These are phyloP conservation scores for Aspergillus sp. DNA, from an alignment of 2,329 filamentous ascomycete species.

Conservation along the genomic window DNA sequence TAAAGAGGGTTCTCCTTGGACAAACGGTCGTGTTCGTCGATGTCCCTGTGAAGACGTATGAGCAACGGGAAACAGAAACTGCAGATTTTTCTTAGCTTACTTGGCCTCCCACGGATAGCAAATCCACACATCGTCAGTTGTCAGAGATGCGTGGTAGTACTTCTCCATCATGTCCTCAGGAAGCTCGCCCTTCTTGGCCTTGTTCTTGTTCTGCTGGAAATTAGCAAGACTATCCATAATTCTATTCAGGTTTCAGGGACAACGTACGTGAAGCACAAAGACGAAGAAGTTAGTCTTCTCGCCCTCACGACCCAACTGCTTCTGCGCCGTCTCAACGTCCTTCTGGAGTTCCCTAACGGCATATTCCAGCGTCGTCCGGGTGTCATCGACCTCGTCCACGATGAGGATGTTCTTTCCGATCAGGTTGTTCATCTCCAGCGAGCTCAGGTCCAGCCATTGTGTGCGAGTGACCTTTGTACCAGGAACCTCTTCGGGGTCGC, in stretches of 20 bases:
- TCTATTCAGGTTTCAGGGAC: background rate
- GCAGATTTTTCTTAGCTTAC: constrained; percentile 35
- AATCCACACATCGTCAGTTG: constrained; percentile 93
- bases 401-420: constrained; percentile 88
- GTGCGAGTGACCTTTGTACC: constrained; percentile 95
- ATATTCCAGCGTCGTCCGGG: constrained; percentile 87
- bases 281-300: constrained; percentile 84
- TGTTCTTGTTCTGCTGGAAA: constrained; percentile 77
- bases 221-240: constrained; percentile 5
- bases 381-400: constrained; percentile 94
- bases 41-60: constrained; percentile 52
- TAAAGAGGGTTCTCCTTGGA: constrained; percentile 46
- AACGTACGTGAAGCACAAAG: constrained; percentile 83
- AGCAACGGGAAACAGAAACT: constrained; percentile 4
- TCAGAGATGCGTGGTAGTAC: constrained; percentile 78
- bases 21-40: constrained; percentile 78
- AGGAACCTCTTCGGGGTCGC: constrained; percentile 62
- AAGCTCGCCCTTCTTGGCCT: constrained; percentile 83
- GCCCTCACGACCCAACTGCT: constrained; percentile 60
- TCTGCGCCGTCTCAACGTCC: constrained; percentile 76
- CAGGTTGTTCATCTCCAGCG: constrained; percentile 78
- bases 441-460: constrained; percentile 91
- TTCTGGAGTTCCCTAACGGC: constrained; percentile 89
- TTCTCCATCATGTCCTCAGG: constrained; percentile 68
- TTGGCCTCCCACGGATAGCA: constrained; percentile 97